These are phyloP conservation scores for Phytopythium cucurbitacearum DNA, from an alignment of 352 stramenopile genomes.

Conservation along the genomic window DNA sequence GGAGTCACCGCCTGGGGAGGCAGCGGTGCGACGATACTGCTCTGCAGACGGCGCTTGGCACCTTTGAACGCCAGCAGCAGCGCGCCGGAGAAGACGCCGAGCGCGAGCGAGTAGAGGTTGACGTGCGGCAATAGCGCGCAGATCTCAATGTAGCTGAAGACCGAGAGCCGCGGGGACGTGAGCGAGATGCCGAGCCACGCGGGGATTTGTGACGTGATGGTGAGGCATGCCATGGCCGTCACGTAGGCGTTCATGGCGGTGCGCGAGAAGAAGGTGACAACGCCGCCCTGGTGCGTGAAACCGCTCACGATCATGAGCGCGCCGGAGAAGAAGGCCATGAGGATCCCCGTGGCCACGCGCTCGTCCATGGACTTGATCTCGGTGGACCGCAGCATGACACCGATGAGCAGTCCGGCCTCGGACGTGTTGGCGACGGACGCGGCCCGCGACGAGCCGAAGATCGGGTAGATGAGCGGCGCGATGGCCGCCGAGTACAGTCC, in stretches of 20 bases:
- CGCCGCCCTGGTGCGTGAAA: slow-evolving; percentile 48
- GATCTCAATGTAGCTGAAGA: slow-evolving; percentile 57
- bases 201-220: slow-evolving; percentile 60
- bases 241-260: slow-evolving; percentile 75
- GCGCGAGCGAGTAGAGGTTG: slow-evolving; percentile 44
- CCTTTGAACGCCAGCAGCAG: slow-evolving; percentile 43
- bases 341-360: slow-evolving; percentile 51
- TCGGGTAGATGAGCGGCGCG: slow-evolving; percentile 64
- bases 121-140: slow-evolving; percentile 34
- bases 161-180: slow-evolving; percentile 37
- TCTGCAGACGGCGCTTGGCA: slow-evolving; percentile 23
- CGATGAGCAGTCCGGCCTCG: slow-evolving; percentile 61
- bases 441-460: slow-evolving; percentile 61
- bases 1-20: slow-evolving; percentile 22
- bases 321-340: slow-evolving; percentile 70
- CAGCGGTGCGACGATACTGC: no score
- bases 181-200: slow-evolving; percentile 53
- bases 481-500: slow-evolving; percentile 68
- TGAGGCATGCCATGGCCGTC: slow-evolving; percentile 58
- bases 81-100: slow-evolving; percentile 41
- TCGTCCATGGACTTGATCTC: slow-evolving; percentile 51
- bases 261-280: slow-evolving; percentile 70
- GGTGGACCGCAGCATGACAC: slow-evolving; percentile 45
- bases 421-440: slow-evolving; percentile 64
- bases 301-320: slow-evolving; percentile 52